Percentiles rank a stretch among this genome's conserved stretches.
Evolutionary conservation across 805 yeast genomes (phyloP).

Genomic region (Wickerhamomyces rabaulensis): DNA sequence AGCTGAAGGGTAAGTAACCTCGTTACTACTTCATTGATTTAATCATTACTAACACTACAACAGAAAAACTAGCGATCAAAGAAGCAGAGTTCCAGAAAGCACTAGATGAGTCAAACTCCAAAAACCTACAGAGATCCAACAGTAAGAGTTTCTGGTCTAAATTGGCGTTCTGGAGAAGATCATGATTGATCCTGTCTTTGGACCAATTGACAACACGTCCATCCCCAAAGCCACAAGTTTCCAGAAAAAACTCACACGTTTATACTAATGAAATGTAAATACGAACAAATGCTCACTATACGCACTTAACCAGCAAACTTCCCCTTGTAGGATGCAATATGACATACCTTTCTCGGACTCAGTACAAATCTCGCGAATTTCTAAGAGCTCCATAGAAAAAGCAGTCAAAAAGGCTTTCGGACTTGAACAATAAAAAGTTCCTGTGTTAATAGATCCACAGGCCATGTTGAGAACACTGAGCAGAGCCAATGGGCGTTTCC

Average conservation of each 20-base stretch:
- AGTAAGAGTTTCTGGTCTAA: slow-evolving; percentile 1
- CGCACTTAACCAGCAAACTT: background rate
- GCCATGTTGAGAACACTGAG: background rate
- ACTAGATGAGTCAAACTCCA: background rate
- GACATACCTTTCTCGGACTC: background rate
- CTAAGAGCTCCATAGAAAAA: background rate
- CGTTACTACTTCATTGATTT: background rate
- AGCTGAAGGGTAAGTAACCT: slow-evolving; percentile 14
- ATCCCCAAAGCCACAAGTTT: too few relatives aligned
- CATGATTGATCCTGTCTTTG: background rate
- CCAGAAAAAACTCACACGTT: too few relatives aligned
- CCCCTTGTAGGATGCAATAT: background rate
- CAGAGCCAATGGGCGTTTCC: background rate
- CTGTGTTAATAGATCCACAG: background rate
- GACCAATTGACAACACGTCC: too few relatives aligned
- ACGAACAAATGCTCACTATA: background rate
- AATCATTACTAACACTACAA: slow-evolving; percentile 5
- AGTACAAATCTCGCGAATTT: background rate
- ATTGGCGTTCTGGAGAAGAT: slow-evolving; percentile 4
- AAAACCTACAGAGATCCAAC: background rate
- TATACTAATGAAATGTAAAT: background rate
- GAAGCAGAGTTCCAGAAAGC: slow-evolving; percentile 10
- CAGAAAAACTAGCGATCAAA: slow-evolving; percentile 8
- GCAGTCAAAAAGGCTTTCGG: background rate
- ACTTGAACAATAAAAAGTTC: background rate